A percentile compares a stretch with the other conserved stretches of the same genome.
These are phyloP conservation scores for Nitzschia sp. DNA, from an alignment of 108 stramenopile species.

Conservation along the genomic window DNA sequence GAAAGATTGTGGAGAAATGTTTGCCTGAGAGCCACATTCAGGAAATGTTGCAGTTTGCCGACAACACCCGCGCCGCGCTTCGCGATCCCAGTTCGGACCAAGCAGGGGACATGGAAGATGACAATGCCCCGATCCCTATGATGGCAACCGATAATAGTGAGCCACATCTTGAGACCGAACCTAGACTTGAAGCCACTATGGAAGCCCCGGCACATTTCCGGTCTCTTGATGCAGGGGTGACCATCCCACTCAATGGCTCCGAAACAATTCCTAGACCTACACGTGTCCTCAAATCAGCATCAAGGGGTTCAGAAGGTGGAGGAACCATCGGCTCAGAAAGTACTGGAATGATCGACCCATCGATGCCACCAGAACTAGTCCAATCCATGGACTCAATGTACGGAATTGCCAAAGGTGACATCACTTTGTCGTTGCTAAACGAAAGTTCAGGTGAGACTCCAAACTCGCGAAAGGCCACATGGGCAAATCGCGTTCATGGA, in stretches of 20 bases:
- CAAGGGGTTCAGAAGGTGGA: background rate
- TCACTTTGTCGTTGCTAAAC: constrained; percentile 44
- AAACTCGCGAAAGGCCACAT: constrained; percentile 28
- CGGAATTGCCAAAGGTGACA: constrained; percentile 55
- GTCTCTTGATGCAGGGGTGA: background rate
- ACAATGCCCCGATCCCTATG: background rate
- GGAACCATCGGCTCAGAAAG: background rate
- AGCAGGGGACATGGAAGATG: background rate
- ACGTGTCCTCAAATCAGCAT: background rate
- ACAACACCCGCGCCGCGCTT: constrained; percentile 31
- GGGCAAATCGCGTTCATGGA: constrained; percentile 36
- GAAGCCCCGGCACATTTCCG: background rate
- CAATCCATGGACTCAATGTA: constrained; percentile 38
- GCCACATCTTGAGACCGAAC: background rate
- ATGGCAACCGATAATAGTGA: no score
- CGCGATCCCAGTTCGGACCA: constrained; percentile 3
- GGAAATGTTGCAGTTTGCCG: constrained; percentile 34
- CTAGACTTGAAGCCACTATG: no score
- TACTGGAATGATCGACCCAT: background rate
- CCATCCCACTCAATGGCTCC: background rate
- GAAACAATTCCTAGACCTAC: background rate
- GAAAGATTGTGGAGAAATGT: background rate
- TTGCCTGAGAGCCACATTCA: background rate
- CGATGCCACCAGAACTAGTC: constrained; percentile 26
- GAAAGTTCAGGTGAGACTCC: constrained; percentile 28